Conservation (phyloP, 2,329 filamentous ascomycete genomes). For the Amesomyces nigricolor region DNA sequence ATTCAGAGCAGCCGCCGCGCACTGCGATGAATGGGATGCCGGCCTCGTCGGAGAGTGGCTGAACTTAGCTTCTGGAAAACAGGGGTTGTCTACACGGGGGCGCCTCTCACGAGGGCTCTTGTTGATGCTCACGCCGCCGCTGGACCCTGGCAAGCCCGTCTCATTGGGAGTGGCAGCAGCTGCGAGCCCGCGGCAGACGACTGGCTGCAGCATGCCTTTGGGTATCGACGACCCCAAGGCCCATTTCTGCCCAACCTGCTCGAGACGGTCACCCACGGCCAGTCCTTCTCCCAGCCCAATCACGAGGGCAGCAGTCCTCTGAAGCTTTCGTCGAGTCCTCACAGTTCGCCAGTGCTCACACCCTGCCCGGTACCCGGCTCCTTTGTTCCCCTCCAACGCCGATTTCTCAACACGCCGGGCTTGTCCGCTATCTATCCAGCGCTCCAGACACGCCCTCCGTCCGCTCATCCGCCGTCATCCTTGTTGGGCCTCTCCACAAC, state of each 20-base stretch:
- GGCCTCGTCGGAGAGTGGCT: constrained; percentile 11
- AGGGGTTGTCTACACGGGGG: constrained; percentile 8
- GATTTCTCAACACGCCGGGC: not conserved
- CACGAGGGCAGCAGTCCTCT: constrained; percentile 17
- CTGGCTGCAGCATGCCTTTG: constrained; percentile 27
- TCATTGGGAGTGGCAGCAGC: constrained; percentile 23
- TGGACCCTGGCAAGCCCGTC: constrained; percentile 18
- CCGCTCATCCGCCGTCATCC: constrained; percentile 3
- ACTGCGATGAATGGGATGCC: not conserved
- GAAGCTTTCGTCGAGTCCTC: constrained; percentile 15
- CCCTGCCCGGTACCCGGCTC: constrained; percentile 16
- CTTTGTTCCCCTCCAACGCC: constrained; percentile 9
- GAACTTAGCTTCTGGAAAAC: constrained; percentile 1
- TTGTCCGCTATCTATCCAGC: not conserved
- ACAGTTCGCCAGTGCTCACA: constrained; percentile 7
- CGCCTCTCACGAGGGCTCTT: not conserved
- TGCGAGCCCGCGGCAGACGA: constrained; percentile 20
- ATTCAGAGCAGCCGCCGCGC: not conserved
- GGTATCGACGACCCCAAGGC: constrained; percentile 29
- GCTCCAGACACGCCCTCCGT: constrained; percentile 10
- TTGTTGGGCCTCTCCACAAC: constrained; percentile 6
- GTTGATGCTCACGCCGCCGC: constrained; percentile 21
- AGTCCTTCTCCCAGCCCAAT: constrained; percentile 29
- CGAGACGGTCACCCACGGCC: constrained; percentile 28
- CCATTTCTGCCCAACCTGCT: constrained; percentile 32